phyloP scores from a whole-genome alignment of 495 filamentous ascomycete species.

The Pseudotulostoma volvatum region DNA sequence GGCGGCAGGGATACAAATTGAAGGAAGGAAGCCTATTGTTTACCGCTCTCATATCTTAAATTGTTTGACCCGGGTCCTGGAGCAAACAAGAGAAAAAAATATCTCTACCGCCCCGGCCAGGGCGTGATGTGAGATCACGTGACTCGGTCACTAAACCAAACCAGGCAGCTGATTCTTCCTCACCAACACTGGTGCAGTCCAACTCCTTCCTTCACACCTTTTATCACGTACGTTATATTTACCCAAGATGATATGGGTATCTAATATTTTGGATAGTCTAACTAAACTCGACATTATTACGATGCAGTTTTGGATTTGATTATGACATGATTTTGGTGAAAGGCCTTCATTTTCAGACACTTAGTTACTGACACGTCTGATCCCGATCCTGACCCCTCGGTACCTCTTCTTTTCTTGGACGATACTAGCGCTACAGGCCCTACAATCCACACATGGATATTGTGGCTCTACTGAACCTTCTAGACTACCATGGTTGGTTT shows the following conservation, averaged over 20 bases:
- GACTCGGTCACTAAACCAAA: too few relatives aligned
- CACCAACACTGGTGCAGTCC: too few relatives aligned
- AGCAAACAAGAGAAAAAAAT: too few relatives aligned
- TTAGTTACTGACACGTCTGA: background rate
- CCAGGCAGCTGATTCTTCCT: too few relatives aligned
- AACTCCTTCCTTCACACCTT: too few relatives aligned
- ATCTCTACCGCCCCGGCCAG: too few relatives aligned
- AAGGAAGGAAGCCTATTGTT: too few relatives aligned
- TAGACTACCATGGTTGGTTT: background rate
- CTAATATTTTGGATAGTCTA: background rate
- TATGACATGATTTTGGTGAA: background rate
- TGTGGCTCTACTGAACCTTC: background rate
- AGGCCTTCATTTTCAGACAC: background rate
- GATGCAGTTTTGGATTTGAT: background rate
- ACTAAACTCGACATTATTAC: background rate
- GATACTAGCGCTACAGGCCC: background rate
- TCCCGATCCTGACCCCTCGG: background rate
- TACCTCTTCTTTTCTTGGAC: background rate
- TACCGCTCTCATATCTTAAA: too few relatives aligned
- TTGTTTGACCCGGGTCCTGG: too few relatives aligned
- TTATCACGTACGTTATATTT: background rate
- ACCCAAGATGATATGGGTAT: background rate
- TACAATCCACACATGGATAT: background rate
- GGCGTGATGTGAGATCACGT: too few relatives aligned
- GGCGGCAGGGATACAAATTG: too few relatives aligned